Evolutionary conservation across 805 yeast genomes (phyloP), one percentile per base, ranked within the genome.

Genomic region (Starmerella lactis-condensi): DNA sequence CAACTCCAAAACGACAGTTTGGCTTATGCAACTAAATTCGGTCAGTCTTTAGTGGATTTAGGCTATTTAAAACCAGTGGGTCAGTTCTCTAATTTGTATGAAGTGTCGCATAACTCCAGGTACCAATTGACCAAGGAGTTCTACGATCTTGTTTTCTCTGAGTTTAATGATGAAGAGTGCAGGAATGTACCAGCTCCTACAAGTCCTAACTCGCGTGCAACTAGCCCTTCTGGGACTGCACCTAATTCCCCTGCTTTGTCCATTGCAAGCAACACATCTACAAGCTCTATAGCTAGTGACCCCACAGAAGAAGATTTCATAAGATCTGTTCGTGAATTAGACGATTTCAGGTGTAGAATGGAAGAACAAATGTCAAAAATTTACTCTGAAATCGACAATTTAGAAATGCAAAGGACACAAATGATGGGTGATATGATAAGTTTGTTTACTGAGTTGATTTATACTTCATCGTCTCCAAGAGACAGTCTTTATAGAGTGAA

Each of bases 321-420:
- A 26, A 57, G 59, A 24, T 62, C 63, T 27, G 69, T 75, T 4
- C 49, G 60, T 23, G 68, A 65, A 28, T 57, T 75, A 43, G 91
- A 77, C 43, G 52, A 57, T 24, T 51, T 65, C 19, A 59, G 89
- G 32, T 74, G 83, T 49, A 71, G 70, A 16, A 57, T 75, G 38
- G 91, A 77, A 48, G 75, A 69, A 38, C 48, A 65, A 21, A 62
- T 75, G 30, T 62, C 68, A 50, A 78, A 73, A 38, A 76, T 73
- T 40, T 56, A 72, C 31, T 52, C 70, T 3, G 72, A 69, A 45
- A 65, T 77, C 72, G 79, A 76, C 48, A 65, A 67, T 44, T 74
- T 81, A 50, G 91, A 77, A 52, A 50, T 65, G 14, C 85, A 75
- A 48, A 60, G 91, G 43, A 53, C 72, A 32, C 60, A 60, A 32